phyloP scores from a whole-genome alignment of 2,329 filamentous ascomycete genomes.

The Exserohilum turcica region DNA sequence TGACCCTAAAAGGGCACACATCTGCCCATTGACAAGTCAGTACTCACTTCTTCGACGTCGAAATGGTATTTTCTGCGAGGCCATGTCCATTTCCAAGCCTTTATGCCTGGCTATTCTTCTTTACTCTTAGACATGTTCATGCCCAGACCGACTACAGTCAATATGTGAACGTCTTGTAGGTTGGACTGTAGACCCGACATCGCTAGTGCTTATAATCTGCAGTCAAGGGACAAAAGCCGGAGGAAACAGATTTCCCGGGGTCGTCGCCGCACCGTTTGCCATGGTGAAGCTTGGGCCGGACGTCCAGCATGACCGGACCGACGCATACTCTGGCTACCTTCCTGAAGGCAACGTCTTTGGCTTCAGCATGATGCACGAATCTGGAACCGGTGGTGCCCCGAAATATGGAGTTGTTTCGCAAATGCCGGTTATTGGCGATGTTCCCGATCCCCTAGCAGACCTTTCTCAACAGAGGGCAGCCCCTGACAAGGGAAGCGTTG shows the following conservation, averaged over 20 bases:
- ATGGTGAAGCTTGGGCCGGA: constrained; percentile 47
- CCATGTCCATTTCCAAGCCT: background rate
- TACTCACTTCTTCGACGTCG: background rate
- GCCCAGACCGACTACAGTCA: constrained; percentile 30
- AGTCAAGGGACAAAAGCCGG: constrained; percentile 33
- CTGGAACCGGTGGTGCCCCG: background rate
- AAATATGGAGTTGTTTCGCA: background rate
- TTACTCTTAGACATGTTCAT: background rate
- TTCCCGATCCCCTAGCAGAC: background rate
- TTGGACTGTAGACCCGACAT: background rate
- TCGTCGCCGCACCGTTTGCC: constrained; percentile 45
- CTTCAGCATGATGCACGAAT: background rate
- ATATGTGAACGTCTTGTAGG: constrained; percentile 47
- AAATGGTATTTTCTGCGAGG: background rate
- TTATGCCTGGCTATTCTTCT: background rate
- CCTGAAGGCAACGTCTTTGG: background rate
- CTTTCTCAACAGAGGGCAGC: constrained; percentile 58
- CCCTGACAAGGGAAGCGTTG: constrained; percentile 62
- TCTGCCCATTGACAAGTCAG: background rate
- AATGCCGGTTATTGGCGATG: background rate
- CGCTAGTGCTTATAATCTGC: background rate
- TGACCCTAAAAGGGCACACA: no score
- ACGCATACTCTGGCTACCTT: constrained; percentile 22
- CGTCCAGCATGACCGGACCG: constrained; percentile 13
- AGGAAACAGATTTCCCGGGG: constrained; percentile 47